Percentiles rank a stretch among this genome's conserved stretches.
phyloP scores from a whole-genome alignment of 1,284 basidiomycete genomes.

The Sphagnurus paluster region DNA sequence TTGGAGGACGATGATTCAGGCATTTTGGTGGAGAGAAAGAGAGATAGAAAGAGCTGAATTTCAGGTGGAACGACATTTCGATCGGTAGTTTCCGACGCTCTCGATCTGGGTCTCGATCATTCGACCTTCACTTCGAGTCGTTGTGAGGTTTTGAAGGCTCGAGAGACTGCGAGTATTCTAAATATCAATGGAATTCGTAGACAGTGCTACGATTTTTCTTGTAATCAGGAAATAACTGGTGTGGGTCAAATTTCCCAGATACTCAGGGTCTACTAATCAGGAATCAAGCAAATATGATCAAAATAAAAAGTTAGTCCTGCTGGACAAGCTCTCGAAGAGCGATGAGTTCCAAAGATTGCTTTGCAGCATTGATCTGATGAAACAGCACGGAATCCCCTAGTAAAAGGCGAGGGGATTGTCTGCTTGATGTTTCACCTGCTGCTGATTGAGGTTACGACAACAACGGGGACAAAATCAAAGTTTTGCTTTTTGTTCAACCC shows the following conservation, averaged over 20 bases:
- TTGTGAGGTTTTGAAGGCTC: no score
- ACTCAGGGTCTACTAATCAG: not conserved
- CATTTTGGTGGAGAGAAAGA: constrained; percentile 3
- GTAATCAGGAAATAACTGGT: no score
- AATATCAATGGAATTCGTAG: no score
- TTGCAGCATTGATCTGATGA: constrained; percentile 25
- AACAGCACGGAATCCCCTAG: constrained; percentile 36
- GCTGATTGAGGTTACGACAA: not conserved
- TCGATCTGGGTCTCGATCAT: not conserved
- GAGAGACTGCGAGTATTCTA: no score
- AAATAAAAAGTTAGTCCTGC: constrained; percentile 3
- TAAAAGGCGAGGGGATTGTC: constrained; percentile 37
- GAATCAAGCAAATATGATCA: not conserved
- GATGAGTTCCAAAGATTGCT: constrained; percentile 30
- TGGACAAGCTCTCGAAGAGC: constrained; percentile 16
- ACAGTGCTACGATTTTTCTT: no score
- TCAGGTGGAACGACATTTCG: constrained; percentile 15
- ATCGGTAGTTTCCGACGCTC: constrained; percentile 14
- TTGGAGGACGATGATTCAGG: constrained; percentile 23
- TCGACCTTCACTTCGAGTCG: no score
- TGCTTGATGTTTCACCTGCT: constrained; percentile 17
- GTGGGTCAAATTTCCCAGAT: no score
- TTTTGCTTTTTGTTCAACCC: constrained; percentile 17
- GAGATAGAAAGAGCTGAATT: not conserved
- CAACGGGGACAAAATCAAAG: not conserved